phyloP scores from a whole-genome alignment of 805 yeast species.

The Candida silvatica region DNA sequence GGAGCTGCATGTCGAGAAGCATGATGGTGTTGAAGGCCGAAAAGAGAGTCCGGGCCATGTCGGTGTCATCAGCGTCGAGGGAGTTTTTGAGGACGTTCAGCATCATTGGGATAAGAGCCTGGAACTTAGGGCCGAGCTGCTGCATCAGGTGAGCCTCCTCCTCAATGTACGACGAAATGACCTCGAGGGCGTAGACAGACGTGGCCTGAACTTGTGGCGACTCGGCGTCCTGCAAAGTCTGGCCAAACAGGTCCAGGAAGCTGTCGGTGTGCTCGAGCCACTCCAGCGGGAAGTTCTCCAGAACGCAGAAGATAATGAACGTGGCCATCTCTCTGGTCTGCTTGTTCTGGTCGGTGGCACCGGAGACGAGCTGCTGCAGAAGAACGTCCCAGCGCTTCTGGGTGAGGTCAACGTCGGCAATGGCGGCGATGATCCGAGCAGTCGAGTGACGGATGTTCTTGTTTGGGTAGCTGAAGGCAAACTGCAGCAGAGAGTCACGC shows the following conservation, averaged over 20 bases:
- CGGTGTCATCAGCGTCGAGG: slow-evolving; percentile 62
- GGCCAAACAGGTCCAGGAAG: slow-evolving; percentile 61
- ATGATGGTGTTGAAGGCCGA: slow-evolving; percentile 78
- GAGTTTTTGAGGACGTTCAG: slow-evolving; percentile 73
- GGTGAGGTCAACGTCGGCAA: slow-evolving; percentile 70
- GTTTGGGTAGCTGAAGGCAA: slow-evolving; percentile 56
- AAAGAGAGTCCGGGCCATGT: slow-evolving; percentile 65
- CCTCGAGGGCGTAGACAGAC: slow-evolving; percentile 73
- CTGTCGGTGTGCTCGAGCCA: slow-evolving; percentile 53
- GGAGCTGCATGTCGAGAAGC: slow-evolving; percentile 64
- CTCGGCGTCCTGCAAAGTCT: slow-evolving; percentile 52
- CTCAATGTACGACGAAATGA: slow-evolving; percentile 60
- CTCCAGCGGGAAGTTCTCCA: slow-evolving; percentile 61
- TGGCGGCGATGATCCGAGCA: slow-evolving; percentile 83
- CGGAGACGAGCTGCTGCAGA: slow-evolving; percentile 59
- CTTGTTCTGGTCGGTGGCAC: slow-evolving; percentile 40
- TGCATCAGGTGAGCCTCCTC: slow-evolving; percentile 40
- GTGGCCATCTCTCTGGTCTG: slow-evolving; percentile 76
- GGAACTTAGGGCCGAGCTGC: slow-evolving; percentile 39
- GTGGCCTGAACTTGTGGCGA: slow-evolving; percentile 73
- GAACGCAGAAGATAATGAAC: slow-evolving; percentile 65
- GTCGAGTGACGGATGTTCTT: slow-evolving; percentile 75
- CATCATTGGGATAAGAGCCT: slow-evolving; percentile 66
- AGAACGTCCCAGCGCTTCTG: slow-evolving; percentile 65
- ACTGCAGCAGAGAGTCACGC: slow-evolving; percentile 57